A percentile compares a stretch with the other conserved stretches of the same genome.
These are phyloP conservation scores for Sisymbrium irio DNA, from an alignment of 345 rosid genomes.

Conservation along the genomic window DNA sequence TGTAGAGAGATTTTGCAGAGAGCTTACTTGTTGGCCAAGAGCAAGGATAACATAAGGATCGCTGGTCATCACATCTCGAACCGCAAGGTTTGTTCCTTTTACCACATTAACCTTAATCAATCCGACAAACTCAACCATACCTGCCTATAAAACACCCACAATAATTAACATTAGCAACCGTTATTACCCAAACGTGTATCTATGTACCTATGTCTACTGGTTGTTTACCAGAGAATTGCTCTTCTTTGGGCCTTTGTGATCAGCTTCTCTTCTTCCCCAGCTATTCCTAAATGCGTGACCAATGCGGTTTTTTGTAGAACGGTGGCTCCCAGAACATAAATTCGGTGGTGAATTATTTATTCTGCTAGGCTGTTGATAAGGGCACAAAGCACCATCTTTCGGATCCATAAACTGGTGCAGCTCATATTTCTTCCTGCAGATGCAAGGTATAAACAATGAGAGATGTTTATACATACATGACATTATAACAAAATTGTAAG, in stretches of 20 bases:
- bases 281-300: constrained; percentile 85
- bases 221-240: constrained; percentile 59
- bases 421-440: constrained; percentile 80
- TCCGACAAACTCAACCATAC: constrained; percentile 97
- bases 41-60: constrained; percentile 92
- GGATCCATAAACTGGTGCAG: constrained; percentile 54
- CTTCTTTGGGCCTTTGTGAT: constrained; percentile 62
- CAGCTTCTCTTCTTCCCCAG: constrained; percentile 81
- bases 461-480: not conserved
- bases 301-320: constrained; percentile 54
- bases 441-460: constrained; percentile 11
- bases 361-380: constrained; percentile 37
- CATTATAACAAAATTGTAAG: not conserved
- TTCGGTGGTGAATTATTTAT: constrained; percentile 32
- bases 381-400: constrained; percentile 42
- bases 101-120: constrained; percentile 93
- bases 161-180: not conserved
- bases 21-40: constrained; percentile 84
- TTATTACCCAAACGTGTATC: not conserved
- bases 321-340: constrained; percentile 30
- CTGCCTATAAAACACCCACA: constrained; percentile 60
- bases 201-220: not conserved
- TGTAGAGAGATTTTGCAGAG: constrained; percentile 1
- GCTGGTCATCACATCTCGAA: constrained; percentile 83
- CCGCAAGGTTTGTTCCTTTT: constrained; percentile 88